Conservation (phyloP, 345 rosid species). For the Rhizophora apiculata region DNA sequence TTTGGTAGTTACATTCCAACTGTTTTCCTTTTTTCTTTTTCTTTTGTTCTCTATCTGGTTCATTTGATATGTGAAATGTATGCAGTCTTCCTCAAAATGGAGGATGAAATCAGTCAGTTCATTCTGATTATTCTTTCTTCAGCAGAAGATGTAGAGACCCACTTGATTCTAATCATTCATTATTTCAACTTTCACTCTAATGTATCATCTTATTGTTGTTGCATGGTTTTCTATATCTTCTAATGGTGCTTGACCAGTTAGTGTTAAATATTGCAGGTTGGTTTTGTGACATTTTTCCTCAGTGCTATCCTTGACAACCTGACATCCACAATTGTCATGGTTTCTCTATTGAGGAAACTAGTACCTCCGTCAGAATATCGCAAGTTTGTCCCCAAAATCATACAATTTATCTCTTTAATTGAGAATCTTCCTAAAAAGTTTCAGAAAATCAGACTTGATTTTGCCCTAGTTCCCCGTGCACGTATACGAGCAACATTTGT, state of each 20-base stretch:
- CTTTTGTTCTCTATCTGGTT: not conserved
- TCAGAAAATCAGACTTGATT: not conserved
- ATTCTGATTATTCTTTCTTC: constrained; percentile 3
- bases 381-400: constrained; percentile 56
- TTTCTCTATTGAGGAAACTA: constrained; percentile 81
- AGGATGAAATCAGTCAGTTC: not conserved
- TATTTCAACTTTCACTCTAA: not conserved
- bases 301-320: constrained; percentile 89
- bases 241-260: constrained; percentile 19
- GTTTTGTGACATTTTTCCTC: constrained; percentile 87
- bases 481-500: not conserved
- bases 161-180: not conserved
- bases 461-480: not conserved
- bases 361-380: constrained; percentile 90
- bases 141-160: not conserved
- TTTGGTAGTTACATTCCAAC: not conserved
- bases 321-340: constrained; percentile 96
- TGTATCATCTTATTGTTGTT: constrained; percentile 1
- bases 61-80: not conserved
- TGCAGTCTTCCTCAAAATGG: not conserved
- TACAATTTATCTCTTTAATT: not conserved
- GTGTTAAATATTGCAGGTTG: constrained; percentile 55
- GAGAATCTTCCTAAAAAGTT: constrained; percentile 1
- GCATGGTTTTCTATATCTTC: not conserved
- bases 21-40: not conserved